Base-by-base conservation (phyloP, 2,329 filamentous ascomycete genomes). In the Trichophaea hybrida region DNA sequence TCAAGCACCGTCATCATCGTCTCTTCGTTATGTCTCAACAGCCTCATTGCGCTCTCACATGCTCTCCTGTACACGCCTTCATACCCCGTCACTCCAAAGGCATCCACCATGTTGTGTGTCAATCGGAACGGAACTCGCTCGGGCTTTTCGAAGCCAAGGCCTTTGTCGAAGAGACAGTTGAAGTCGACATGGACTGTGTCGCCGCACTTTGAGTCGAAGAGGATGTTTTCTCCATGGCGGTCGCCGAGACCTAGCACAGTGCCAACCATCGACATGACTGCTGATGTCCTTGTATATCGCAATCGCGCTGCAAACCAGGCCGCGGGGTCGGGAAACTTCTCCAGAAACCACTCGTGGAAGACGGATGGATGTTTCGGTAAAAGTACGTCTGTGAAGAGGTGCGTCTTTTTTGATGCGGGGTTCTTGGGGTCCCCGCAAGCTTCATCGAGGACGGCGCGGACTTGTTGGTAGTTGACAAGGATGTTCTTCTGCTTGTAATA, bases 261-360 rank as follows among this genome's bases (percentile, higher is more conserved):
- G 54, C 93, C 93, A 4, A 95, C 88, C 81, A 99, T 98, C n/a
- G 89, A 95, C 90, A 98, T 98, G 66, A 98, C 93, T 8, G 94
- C 93, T 69, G 87, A 91, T 0, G 93, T 94, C 3, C 93, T 82
- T 1, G 93, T 94, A 73, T 97, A 99, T 51, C 84, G 81, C 49
- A 97, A 77, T 6, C 93, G 82, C 7, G 91, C 90, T 1, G 83
- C 80, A 72, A 98, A 94, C 93, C 93, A 99, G 1, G 84, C 79
- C 10, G 88, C 87, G 3, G 94, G 90, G 69, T 94, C 89, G 0
- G 93, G 89, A 70, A 96, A 99, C 67, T 89, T 88, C 67, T 94
- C 86, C 17, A 93, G 82, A 72, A 98, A 99, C 93, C 93, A 99
- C 65, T 90, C 80, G 65, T 94, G 85, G 60, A 99, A 80, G 12